Base-by-base conservation (phyloP, 139 green algal genomes). In the Chlorokybus atmophyticus region DNA sequence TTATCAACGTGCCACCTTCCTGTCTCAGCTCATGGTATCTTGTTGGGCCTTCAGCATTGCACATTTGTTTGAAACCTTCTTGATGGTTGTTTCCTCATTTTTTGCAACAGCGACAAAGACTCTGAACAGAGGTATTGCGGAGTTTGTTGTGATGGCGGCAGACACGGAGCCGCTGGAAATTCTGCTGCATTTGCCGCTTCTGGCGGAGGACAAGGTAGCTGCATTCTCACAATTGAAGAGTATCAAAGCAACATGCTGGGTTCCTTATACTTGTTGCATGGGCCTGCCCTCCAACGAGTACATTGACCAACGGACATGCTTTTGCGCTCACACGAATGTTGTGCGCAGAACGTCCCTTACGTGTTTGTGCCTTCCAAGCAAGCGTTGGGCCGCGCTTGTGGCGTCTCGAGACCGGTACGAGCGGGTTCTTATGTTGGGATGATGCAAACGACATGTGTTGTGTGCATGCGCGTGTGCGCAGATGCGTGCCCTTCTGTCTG, bases 91-190 rank as follows among this genome's bases (percentile, higher is more conserved):
- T 14, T 14, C 35, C 10, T 44, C 35, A 54, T 17, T 47, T n/a
- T n/a, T n/a, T n/a, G n/a, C n/a, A n/a, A n/a, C 63, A 71, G 74
- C 74, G 14, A 81, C 74, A n/a, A 81, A 81, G 71, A 81, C 74
- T 4, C 65, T 79, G 27, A 79, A 79, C 61, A 52, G 71, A 55
- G 91, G 91, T 38, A 97, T 98, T 60, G 81, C 76, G 21, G 91
- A 97, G 75, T 91, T 98, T 40, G 79, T 98, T 24, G 84, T 98
- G 1, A 93, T 97, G 86, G 90, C 91, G 4, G 91, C 90, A 4
- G 91, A 98, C 69, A 93, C 91, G 10, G 91, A 97, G 72, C 91
- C 91, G 25, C 88, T 98, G 26, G 91, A 98, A 68, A 98, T 98
- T 68, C 73, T 98, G 57, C 82, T 98, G n/a, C 91, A 98, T 68